Evolutionary conservation across 2,329 filamentous ascomycete species (phyloP).

Genomic region (Aspergillus tubingensis): DNA sequence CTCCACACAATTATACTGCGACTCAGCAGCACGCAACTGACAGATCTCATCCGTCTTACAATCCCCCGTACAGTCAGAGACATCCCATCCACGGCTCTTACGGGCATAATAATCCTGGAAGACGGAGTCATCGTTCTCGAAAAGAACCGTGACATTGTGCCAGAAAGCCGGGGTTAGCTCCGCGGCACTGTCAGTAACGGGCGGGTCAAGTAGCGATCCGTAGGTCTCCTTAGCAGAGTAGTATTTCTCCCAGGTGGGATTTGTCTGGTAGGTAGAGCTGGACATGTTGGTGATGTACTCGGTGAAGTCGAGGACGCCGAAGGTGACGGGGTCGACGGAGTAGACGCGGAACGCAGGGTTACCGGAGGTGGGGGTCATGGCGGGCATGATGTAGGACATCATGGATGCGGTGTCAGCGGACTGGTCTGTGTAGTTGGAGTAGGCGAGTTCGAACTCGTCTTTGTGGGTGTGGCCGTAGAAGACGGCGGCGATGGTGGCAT

Average conservation of each 20-base stretch:
- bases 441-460: constrained; percentile 58
- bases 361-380: constrained; percentile 56
- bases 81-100: constrained; percentile 52
- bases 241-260: constrained; percentile 55
- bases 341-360: constrained; percentile 58
- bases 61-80: constrained; percentile 44
- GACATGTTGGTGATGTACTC: constrained; percentile 57
- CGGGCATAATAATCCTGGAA: constrained; percentile 55
- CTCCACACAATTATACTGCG: constrained; percentile 55
- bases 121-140: constrained; percentile 47
- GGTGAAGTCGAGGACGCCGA: constrained; percentile 54
- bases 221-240: constrained; percentile 51
- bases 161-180: constrained; percentile 63
- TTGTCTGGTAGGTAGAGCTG: constrained; percentile 54
- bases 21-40: constrained; percentile 37
- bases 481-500: constrained; percentile 56
- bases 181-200: constrained; percentile 45
- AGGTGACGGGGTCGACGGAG: constrained; percentile 56
- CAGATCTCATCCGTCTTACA: constrained; percentile 55
- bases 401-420: constrained; percentile 48
- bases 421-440: constrained; percentile 53
- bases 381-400: constrained; percentile 55
- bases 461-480: constrained; percentile 61
- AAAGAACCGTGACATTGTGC: constrained; percentile 56
- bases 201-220: constrained; percentile 32